These are phyloP conservation scores for Cyberlindnera petersonii DNA, from an alignment of 805 yeast genomes.

Conservation along the genomic window DNA sequence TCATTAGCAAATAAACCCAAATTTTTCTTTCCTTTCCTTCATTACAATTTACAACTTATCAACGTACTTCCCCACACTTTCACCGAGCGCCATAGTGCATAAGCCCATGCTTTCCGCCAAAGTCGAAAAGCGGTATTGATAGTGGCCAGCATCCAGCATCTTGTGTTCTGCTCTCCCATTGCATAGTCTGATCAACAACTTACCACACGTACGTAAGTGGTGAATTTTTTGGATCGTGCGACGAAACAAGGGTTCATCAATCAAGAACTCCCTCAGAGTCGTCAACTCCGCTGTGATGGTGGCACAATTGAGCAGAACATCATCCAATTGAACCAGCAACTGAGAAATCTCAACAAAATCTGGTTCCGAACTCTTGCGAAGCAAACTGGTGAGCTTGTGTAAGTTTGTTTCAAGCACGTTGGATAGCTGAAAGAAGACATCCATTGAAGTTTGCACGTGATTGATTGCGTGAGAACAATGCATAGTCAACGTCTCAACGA, in stretches of 20 bases:
- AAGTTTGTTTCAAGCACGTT: constrained; percentile 2
- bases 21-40: neutral
- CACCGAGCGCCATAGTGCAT: constrained; percentile 4
- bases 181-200: neutral
- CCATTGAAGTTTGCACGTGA: constrained; percentile 9
- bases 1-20: too few relatives aligned
- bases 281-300: constrained; percentile 3
- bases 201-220: neutral
- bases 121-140: constrained; percentile 3
- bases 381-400: neutral
- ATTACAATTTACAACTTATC: constrained; percentile 2
- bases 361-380: neutral
- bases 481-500: constrained; percentile 4
- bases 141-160: neutral
- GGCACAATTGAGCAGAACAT: neutral
- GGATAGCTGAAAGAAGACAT: constrained; percentile 9
- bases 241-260: constrained; percentile 1
- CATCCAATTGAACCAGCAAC: neutral
- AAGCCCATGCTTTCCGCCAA: constrained; percentile 5
- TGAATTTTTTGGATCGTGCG: neutral
- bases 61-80: constrained; percentile 6
- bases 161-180: neutral
- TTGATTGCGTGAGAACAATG: constrained; percentile 5
- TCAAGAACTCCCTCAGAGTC: constrained; percentile 4
- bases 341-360: neutral